Evolutionary conservation across 805 yeast species (phyloP).

Genomic region (Wickerhamia fluorescens): DNA sequence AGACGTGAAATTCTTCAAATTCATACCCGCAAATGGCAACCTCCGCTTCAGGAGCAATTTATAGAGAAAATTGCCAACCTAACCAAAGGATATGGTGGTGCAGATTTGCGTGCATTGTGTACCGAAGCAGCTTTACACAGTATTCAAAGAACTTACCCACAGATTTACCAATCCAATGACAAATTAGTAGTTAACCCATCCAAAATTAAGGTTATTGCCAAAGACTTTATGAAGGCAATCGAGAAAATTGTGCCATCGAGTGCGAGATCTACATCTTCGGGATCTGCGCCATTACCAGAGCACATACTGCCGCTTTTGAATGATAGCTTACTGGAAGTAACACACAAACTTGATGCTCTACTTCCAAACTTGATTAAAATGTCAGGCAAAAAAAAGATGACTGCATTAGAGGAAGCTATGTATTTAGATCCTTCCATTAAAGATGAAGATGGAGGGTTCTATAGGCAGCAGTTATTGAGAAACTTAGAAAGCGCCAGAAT

Average conservation of each 20-base stretch:
- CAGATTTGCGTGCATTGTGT: constrained; percentile 88
- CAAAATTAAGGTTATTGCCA: constrained; percentile 63
- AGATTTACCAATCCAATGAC: constrained; percentile 71
- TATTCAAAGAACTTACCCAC: constrained; percentile 89
- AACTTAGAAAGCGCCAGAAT: constrained; percentile 52
- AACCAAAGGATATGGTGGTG: constrained; percentile 98
- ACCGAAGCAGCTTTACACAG: constrained; percentile 93
- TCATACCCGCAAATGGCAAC: constrained; percentile 86
- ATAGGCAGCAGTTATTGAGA: constrained; percentile 53
- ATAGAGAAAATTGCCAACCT: constrained; percentile 61
- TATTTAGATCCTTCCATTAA: constrained; percentile 51
- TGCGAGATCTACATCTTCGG: constrained; percentile 70
- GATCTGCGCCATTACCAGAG: constrained; percentile 74
- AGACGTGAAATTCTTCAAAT: constrained; percentile 73
- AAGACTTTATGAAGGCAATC: constrained; percentile 80
- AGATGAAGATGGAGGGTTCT: constrained; percentile 60
- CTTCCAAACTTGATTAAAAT: constrained; percentile 48
- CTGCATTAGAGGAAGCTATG: constrained; percentile 63
- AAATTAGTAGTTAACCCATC: constrained; percentile 69
- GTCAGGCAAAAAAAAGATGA: constrained; percentile 35
- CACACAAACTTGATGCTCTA: constrained; percentile 43
- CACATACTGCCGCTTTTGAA: constrained; percentile 58
- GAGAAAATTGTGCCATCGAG: constrained; percentile 89
- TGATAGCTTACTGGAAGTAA: constrained; percentile 41
- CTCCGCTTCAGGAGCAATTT: constrained; percentile 55